Evolutionary conservation across 2,329 filamentous ascomycete species (phyloP).

Genomic region (Curvularia sp.): DNA sequence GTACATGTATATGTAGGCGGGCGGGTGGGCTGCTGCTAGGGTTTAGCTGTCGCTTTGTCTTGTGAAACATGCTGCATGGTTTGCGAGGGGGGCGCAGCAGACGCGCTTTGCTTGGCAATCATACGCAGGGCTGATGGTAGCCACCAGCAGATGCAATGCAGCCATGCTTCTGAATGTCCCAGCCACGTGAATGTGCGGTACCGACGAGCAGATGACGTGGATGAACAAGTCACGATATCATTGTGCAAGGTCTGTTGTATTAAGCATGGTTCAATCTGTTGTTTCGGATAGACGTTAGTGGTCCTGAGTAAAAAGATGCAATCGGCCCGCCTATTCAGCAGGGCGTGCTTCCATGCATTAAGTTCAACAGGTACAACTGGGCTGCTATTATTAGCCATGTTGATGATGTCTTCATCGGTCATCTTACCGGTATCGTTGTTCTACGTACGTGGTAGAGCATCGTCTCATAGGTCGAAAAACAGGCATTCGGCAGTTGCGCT

Average conservation of each 20-base stretch:
- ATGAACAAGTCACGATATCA: background rate
- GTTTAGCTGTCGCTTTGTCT: constrained; percentile 11
- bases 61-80: constrained; percentile 6
- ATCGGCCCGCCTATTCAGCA: constrained; percentile 9
- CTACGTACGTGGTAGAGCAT: background rate
- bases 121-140: background rate
- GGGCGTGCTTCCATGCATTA: background rate
- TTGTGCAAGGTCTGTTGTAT: background rate
- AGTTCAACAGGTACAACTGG: background rate
- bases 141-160: constrained; percentile 7
- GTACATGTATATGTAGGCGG: too few species aligned
- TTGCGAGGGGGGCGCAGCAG: background rate
- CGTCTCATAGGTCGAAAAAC: background rate
- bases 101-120: background rate
- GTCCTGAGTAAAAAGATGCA: constrained; percentile 9
- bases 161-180: constrained; percentile 5
- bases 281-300: constrained; percentile 18
- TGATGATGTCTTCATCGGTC: background rate
- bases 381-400: background rate
- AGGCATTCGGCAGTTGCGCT: background rate
- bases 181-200: background rate
- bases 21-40: constrained; percentile 2
- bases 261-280: constrained; percentile 4
- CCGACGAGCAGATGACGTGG: constrained; percentile 9
- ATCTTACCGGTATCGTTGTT: background rate